Base-by-base conservation (phyloP, 805 yeast species). In the Pichia californica region DNA sequence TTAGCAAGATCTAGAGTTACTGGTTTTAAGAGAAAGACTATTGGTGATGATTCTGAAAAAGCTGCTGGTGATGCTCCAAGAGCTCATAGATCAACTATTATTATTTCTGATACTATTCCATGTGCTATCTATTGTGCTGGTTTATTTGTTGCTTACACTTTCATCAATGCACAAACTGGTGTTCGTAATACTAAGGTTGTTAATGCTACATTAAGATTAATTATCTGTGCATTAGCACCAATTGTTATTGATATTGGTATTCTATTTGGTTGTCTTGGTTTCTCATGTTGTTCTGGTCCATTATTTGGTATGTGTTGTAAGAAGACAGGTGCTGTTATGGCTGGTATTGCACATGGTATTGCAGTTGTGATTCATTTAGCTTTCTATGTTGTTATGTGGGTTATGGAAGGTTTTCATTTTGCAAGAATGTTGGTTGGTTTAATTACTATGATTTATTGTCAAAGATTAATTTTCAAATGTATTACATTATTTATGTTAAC, bases 281-380 rank as follows among this genome's bases (percentile, higher is more conserved):
- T 89, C 67, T 85, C 97, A 14, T 93, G 99, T 70, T 93, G 97
- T 75, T 87, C 96, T 25, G 99, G 99, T 64, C 99, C 99, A 55
- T 57, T 91, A 61, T 78, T 91, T 52, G 93, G 93, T 46, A 66
- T 89, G 70, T 91, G 99, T 69, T 91, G 98, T 73, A 89, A 89
- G 79, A 83, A 85, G 74, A 89, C 97, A 40, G 95, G 96, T 69
- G 83, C 96, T 10, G 95, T 88, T 32, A 81, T 81, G 69, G 99
- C 99, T 31, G 96, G 87, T 58, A 68, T 93, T 63, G 96, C 98
- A 18, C 99, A 93, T 61, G 97, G 96, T 69, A 72, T 87, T 57
- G 88, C 97, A 15, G 97, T 94, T 43, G 65, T 94, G 56, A 71
- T 88, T 52, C 94, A 91, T 71, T 70, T 93, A 54, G 72, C 83